Evolutionary conservation across 257 asterid species (phyloP), one percentile per base, ranked within the genome.

Genomic region (Nicotiana tabacum): DNA sequence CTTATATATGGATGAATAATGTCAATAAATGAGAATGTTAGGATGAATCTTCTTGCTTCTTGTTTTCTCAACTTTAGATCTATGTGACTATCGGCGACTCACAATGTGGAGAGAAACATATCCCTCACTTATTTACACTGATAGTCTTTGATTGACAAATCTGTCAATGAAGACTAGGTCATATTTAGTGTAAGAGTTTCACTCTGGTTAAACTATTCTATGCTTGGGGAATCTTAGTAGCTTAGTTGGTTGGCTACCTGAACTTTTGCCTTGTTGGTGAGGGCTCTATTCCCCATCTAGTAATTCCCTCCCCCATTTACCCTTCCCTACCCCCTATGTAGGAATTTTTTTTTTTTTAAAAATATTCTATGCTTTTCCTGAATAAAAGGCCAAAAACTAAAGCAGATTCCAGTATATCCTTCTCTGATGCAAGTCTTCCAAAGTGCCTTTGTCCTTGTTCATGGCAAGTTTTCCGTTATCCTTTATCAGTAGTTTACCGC

Each of bases 401-500:
- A 48, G 46, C 61, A 76, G 27, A 29, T 76, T 51, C 13, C 39
- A 0, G 24, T 46, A n/a, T 74, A 48, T 24, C 61, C 79, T 72
- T 48, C 48, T 72, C 79, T 48, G 61, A 24, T 48, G 79, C 8
- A 46, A 74, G 79, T 35, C 18, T 6, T 13, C 39, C 35, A 76
- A 51, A 27, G 46, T 8, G 64, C 17, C 80, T 76, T 51, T 76
- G 64, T 51, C 16, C 43, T 72, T 46, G 24, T 51, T 76, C 43
- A 76, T 76, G 60, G 43, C 43, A 5, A 51, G 43, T 76, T 29
- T 27, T 76, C 80, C 15, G 8, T 76, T 51, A 51, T 48, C 80
- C 80, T 8, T 76, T 51, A 76, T 76, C 46, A 76, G 80, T 76
- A 51, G 10, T 76, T 76, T 76, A 51, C 64, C 15, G 57, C 29